Conservation (phyloP, 768 basidiomycete species). For the Boletellus ananiceps region DNA sequence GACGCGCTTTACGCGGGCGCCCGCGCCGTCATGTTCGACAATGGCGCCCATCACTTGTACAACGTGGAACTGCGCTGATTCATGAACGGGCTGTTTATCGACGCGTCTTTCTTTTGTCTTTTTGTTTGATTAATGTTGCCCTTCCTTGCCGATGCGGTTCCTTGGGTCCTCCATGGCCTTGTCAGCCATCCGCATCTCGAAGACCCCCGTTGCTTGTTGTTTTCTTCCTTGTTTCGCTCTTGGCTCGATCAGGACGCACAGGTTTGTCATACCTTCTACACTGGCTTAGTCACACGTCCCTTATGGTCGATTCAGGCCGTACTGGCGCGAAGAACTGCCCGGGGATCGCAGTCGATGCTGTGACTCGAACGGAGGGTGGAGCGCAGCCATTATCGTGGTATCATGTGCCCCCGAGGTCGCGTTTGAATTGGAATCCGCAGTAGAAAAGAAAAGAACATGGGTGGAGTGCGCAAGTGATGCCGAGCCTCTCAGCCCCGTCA, state of each 20-base stretch:
- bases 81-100: conserved; percentile 6
- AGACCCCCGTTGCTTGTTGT: too few species aligned
- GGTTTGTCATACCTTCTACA: conserved; percentile 11
- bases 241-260: background rate
- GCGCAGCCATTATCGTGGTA: background rate
- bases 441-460: background rate
- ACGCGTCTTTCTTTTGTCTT: background rate
- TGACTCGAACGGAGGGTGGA: background rate
- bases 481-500: too few species aligned
- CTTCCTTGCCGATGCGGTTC: background rate
- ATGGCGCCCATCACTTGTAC: conserved; percentile 18
- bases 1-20: conserved; percentile 7
- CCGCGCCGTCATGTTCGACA: background rate
- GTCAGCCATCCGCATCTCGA: background rate
- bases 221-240: background rate
- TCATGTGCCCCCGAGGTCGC: too few species aligned
- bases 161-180: background rate
- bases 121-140: background rate
- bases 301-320: conserved; percentile 9
- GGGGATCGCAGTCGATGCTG: conserved; percentile 19
- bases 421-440: too few species aligned
- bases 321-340: conserved; percentile 3
- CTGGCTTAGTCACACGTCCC: conserved; percentile 3
- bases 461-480: background rate
- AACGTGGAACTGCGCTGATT: conserved; percentile 14